These are phyloP conservation scores for Colletotrichum nymphaeae DNA, from an alignment of 2,329 filamentous ascomycete genomes.

Conservation along the genomic window DNA sequence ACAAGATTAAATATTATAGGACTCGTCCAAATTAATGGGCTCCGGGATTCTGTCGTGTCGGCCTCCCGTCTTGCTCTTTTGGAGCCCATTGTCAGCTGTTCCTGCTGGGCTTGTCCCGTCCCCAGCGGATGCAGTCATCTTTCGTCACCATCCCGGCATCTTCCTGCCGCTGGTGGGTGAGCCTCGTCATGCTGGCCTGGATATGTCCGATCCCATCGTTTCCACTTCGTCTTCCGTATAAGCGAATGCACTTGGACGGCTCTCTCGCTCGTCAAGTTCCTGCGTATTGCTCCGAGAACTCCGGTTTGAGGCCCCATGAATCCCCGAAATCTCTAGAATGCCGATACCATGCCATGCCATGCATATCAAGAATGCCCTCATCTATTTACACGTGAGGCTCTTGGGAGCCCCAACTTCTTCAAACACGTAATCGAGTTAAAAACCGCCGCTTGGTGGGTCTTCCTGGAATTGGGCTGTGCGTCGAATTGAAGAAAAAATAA, in stretches of 20 bases:
- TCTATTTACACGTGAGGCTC: conserved; percentile 59
- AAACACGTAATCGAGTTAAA: conserved; percentile 37
- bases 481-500: conserved; percentile 40
- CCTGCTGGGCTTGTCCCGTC: conserved; percentile 31
- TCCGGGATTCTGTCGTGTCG: conserved; percentile 31
- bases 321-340: conserved; percentile 58
- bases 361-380: conserved; percentile 61
- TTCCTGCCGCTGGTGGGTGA: conserved; percentile 29
- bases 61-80: conserved; percentile 24
- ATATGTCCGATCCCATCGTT: conserved; percentile 32
- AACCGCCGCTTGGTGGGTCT: conserved; percentile 36
- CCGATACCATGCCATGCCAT: conserved; percentile 61
- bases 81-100: conserved; percentile 27
- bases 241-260: conserved; percentile 53
- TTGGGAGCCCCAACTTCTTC: conserved; percentile 45
- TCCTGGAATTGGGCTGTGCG: conserved; percentile 37
- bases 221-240: conserved; percentile 46
- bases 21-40: conserved; percentile 33
- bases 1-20: conserved; percentile 45
- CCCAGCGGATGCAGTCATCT: conserved; percentile 34
- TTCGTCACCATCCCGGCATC: conserved; percentile 37
- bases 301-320: conserved; percentile 52
- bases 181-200: conserved; percentile 29
- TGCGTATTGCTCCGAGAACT: conserved; percentile 59
- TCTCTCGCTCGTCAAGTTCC: conserved; percentile 42